Base-by-base conservation (phyloP, 768 basidiomycete genomes). In the Chlorophyllum brunneum region DNA sequence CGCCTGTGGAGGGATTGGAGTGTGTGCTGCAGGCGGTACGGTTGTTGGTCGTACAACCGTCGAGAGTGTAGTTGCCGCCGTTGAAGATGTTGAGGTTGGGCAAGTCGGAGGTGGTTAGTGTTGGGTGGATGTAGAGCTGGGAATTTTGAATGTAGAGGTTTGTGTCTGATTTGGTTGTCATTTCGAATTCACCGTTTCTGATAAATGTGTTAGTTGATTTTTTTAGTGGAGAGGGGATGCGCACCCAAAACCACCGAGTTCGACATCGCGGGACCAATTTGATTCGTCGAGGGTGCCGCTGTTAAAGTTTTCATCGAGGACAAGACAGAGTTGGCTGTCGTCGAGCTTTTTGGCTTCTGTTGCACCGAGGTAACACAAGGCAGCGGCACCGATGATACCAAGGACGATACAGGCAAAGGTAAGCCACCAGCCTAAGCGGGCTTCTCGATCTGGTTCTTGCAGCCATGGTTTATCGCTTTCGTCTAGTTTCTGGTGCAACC, bases 251-350 rank as follows among this genome's bases (percentile, higher is more conserved):
- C 90, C 91, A 44, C 85, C 84, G 34, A 88, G 67, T 56, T 85
- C 78, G 51, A 91, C 75, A 40, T 92, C 88, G 30, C 72, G 77
- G 26, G 70, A 71, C 88, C 91, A 92, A 2, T 72, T 75, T 36
- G 72, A 74, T 24, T 67, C 62, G 53, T 81, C 74, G n/a, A n/a
- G n/a, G n/a, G n/a, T n/a, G n/a, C n/a, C n/a, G n/a, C n/a, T n/a
- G n/a, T n/a, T n/a, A n/a, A n/a, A n/a, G n/a, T n/a, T n/a, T n/a
- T 94, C 92, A 49, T 85, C 71, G 46, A 95, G 65, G 15, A 94
- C 81, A 23, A 80, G 63, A 56, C 88, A 89, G 54, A 77, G 62
- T 59, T 70, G 13, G 62, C 64, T 61, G 15, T 82, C 68, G 42
- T 70, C 60, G 27, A 77, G 61, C 56, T 75, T 63, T 27, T 70